Evolutionary conservation across 257 asterid genomes (phyloP).

Genomic region (Capsicum pubescens): DNA sequence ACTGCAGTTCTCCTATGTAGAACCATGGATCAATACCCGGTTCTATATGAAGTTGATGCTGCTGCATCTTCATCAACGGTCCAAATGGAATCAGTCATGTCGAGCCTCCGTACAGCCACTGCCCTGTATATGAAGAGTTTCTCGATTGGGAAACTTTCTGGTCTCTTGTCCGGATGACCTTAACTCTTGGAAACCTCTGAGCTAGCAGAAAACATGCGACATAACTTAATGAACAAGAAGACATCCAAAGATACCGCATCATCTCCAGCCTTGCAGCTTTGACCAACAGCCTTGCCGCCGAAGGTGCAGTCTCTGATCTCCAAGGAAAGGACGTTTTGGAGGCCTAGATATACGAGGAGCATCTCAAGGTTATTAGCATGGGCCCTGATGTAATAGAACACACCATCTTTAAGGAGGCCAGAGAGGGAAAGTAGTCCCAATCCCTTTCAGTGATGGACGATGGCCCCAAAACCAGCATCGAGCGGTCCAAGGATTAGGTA

Average conservation of each 20-base stretch:
- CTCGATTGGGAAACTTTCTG: slow-evolving; percentile 28
- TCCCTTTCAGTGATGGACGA: too few relatives aligned
- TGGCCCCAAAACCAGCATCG: not conserved
- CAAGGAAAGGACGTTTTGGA: too few relatives aligned
- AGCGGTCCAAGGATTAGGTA: not conserved
- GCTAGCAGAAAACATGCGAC: not conserved
- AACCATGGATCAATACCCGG: not conserved
- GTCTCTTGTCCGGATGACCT: slow-evolving; percentile 27
- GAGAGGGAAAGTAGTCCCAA: too few relatives aligned
- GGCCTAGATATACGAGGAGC: too few relatives aligned
- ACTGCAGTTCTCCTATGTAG: not conserved
- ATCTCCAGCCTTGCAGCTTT: not conserved
- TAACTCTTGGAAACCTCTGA: not conserved
- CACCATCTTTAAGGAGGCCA: not conserved
- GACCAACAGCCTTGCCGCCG: not conserved
- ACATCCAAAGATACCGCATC: not conserved
- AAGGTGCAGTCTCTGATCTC: not conserved
- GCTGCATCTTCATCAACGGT: slow-evolving; percentile 23
- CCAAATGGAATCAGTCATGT: slow-evolving; percentile 39
- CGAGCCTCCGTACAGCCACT: too few relatives aligned
- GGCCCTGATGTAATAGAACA: too few relatives aligned
- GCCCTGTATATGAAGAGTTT: too few relatives aligned
- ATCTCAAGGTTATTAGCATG: too few relatives aligned
- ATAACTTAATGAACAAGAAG: not conserved
- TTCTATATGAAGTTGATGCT: not conserved